phyloP scores from a whole-genome alignment of 2,329 filamentous ascomycete species.

The Simplicillium aogashimaense region DNA sequence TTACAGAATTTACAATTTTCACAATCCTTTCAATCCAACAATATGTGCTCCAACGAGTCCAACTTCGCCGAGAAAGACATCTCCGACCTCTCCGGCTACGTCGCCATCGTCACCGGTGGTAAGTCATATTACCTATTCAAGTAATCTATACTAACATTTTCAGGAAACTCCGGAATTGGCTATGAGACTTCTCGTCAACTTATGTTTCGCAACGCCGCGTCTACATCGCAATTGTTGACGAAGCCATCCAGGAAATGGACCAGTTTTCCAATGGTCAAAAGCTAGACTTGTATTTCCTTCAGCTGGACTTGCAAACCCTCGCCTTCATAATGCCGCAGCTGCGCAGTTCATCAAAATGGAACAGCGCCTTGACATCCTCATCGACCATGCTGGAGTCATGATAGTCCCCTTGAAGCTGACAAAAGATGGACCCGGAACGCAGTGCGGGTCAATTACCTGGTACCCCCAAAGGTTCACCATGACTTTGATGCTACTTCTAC shows the following conservation, averaged over 20 bases:
- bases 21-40: too few relatives aligned
- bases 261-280: constrained; percentile 15
- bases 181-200: constrained; percentile 38
- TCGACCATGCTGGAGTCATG: constrained; percentile 27
- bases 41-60: constrained; percentile 2
- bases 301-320: constrained; percentile 24
- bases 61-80: constrained; percentile 46
- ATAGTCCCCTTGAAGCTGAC: constrained; percentile 2
- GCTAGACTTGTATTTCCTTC: constrained; percentile 22
- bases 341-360: constrained; percentile 8
- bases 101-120: constrained; percentile 29
- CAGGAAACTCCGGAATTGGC: constrained; percentile 24
- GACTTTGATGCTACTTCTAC: too few relatives aligned
- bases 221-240: constrained; percentile 33
- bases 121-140: constrained; percentile 18
- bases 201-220: constrained; percentile 39
- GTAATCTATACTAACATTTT: too few relatives aligned
- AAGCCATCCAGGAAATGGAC: constrained; percentile 28
- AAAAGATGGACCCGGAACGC: too few relatives aligned
- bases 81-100: constrained; percentile 28
- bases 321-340: constrained; percentile 15
- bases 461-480: too few relatives aligned
- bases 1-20: too few relatives aligned
- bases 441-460: too few relatives aligned
- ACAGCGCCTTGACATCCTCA: constrained; percentile 19